Evolutionary conservation across 139 green algal genomes (phyloP).

Genomic region (Chlamydomonas sphaeroides): DNA sequence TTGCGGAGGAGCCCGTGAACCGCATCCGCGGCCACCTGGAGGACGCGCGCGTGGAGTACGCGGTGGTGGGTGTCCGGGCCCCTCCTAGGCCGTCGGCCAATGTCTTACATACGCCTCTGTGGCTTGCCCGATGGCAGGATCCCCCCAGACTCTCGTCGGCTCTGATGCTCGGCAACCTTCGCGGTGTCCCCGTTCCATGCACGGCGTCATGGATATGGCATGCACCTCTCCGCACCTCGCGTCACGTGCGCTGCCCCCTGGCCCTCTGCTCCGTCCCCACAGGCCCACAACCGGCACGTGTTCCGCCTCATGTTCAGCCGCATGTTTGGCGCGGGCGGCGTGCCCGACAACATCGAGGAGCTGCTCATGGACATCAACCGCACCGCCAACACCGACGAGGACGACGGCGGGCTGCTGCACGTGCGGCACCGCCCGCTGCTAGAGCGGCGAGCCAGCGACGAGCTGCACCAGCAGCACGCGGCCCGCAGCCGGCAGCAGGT

Average conservation of each 20-base stretch:
- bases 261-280: neutral
- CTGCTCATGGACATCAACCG: slow-evolving; percentile 39
- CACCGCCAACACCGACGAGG: slow-evolving; percentile 37
- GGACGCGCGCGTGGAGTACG: slow-evolving; percentile 35
- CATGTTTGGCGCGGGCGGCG: slow-evolving; percentile 8
- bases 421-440: neutral
- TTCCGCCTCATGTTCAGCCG: slow-evolving; percentile 23
- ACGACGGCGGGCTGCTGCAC: slow-evolving; percentile 28
- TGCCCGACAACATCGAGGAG: slow-evolving; percentile 36
- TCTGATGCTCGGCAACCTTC: too few species aligned
- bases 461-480: too few species aligned
- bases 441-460: too few species aligned
- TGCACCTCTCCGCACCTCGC: too few species aligned
- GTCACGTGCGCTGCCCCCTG: too few species aligned
- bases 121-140: too few species aligned
- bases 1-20: slow-evolving; percentile 12
- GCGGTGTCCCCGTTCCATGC: too few species aligned
- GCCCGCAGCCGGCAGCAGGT: too few species aligned
- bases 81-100: too few species aligned
- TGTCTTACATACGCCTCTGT: too few species aligned
- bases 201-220: too few species aligned
- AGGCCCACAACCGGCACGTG: slow-evolving; percentile 41
- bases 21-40: slow-evolving; percentile 5
- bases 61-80: neutral
- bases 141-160: too few species aligned